A percentile compares a stretch with the other conserved stretches of the same genome.
phyloP scores from a whole-genome alignment of 2,329 filamentous ascomycete genomes.

The Aspergillus novofumigatus region DNA sequence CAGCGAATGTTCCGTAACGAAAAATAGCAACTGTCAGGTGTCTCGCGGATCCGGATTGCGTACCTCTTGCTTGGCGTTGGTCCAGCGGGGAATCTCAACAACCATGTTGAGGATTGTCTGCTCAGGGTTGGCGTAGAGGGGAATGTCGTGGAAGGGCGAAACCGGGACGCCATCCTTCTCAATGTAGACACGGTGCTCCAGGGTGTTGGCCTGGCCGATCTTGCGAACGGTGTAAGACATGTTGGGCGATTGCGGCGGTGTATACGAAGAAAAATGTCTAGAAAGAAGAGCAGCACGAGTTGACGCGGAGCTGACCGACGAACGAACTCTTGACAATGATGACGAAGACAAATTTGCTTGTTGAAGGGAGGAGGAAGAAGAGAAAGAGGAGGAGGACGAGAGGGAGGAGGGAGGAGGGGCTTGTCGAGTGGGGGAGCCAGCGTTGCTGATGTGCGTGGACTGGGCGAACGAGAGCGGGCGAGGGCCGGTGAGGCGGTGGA shows the following conservation, averaged over 20 bases:
- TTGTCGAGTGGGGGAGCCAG: constrained; percentile 40
- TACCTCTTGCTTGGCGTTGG: constrained; percentile 99
- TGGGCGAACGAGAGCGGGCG: constrained; percentile 19
- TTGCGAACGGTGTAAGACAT: constrained; percentile 72
- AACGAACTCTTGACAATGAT: constrained; percentile 16
- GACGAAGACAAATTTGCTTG: constrained; percentile 15
- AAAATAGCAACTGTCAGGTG: not conserved
- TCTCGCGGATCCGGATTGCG: constrained; percentile 25
- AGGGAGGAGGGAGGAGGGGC: constrained; percentile 27
- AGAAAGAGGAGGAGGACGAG: constrained; percentile 14
- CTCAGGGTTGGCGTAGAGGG: constrained; percentile 94
- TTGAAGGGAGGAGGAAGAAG: constrained; percentile 22
- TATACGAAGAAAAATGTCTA: constrained; percentile 43
- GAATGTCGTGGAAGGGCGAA: constrained; percentile 97
- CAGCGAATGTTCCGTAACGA: constrained; percentile 10
- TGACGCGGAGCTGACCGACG: constrained; percentile 19
- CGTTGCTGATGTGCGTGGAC: constrained; percentile 34
- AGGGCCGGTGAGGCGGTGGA: constrained; percentile 32
- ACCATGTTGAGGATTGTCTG: constrained; percentile 98
- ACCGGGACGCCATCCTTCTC: constrained; percentile 94
- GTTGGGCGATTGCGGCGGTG: constrained; percentile 25
- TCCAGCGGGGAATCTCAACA: constrained; percentile 99
- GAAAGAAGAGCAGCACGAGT: constrained; percentile 43
- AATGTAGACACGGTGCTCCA: constrained; percentile 96
- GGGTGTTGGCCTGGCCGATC: constrained; percentile 82